Percentiles rank a stretch among this genome's conserved stretches.
These are phyloP conservation scores for Helotiales sp. DNA, from an alignment of 2,329 filamentous ascomycete genomes.

Conservation along the genomic window DNA sequence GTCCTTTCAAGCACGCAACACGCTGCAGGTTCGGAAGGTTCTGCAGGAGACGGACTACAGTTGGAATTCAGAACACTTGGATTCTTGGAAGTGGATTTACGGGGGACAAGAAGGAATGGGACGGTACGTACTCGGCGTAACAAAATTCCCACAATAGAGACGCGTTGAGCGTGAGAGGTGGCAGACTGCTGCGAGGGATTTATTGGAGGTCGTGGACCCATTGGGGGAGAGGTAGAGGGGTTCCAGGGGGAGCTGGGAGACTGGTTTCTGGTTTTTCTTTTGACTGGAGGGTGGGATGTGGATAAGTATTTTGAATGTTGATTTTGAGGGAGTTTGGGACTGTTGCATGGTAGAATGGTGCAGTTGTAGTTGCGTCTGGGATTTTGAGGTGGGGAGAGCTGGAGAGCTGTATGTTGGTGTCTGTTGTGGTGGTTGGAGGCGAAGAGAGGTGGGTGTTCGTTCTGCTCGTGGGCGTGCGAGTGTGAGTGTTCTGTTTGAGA, in stretches of 20 bases:
- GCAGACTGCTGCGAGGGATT: neutral
- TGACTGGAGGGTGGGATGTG: neutral
- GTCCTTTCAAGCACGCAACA: too few relatives aligned
- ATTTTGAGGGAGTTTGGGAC: neutral
- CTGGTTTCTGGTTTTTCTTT: neutral
- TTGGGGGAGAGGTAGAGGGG: constrained; percentile 10
- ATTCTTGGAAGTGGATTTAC: too few relatives aligned
- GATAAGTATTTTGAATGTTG: neutral
- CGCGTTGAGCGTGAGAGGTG: neutral
- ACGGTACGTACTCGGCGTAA: too few relatives aligned
- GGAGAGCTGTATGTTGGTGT: neutral
- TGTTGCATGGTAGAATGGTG: neutral
- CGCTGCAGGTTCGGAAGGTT: too few relatives aligned
- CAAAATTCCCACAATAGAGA: constrained; percentile 11
- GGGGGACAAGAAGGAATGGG: too few relatives aligned
- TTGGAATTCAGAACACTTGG: too few relatives aligned
- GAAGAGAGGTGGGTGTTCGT: neutral
- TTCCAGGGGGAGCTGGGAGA: neutral
- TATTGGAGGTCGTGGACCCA: neutral
- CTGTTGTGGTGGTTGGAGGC: neutral
- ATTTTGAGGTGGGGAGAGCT: neutral
- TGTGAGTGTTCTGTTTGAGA: neutral
- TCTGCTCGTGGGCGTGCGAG: neutral
- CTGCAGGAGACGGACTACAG: too few relatives aligned
- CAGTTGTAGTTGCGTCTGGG: neutral